Evolutionary conservation across 2,329 filamentous ascomycete species (phyloP).

Genomic region (Cordyceps javanica): DNA sequence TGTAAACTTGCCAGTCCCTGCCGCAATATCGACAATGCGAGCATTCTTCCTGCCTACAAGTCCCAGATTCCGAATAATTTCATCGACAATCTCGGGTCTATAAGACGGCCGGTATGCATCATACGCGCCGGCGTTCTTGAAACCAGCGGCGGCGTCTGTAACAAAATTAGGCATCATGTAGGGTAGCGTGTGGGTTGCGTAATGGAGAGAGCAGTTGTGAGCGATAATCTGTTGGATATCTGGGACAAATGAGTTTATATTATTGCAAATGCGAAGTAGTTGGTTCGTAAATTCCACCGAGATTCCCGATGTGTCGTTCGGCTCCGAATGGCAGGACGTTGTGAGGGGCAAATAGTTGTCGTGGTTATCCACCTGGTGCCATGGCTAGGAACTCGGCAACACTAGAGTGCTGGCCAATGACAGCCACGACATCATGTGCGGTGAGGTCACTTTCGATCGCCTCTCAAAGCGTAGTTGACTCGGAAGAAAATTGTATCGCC

Average conservation of each 20-base stretch:
- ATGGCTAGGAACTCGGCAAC: neutral
- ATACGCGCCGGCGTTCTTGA: slow-evolving; percentile 58
- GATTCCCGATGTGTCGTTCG: neutral
- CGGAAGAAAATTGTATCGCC: neutral
- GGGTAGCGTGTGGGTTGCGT: neutral
- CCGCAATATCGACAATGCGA: slow-evolving; percentile 57
- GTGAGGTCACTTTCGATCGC: neutral
- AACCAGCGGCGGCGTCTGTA: slow-evolving; percentile 57
- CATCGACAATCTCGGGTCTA: slow-evolving; percentile 48
- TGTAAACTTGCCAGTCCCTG: slow-evolving; percentile 67
- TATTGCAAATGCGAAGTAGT: neutral
- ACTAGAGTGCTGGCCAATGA: neutral
- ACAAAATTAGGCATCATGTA: slow-evolving; percentile 23
- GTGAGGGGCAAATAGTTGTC: neutral
- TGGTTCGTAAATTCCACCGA: neutral
- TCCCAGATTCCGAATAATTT: slow-evolving; percentile 50
- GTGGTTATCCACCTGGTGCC: neutral
- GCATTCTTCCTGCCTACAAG: slow-evolving; percentile 41
- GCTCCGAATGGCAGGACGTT: neutral
- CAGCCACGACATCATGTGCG: neutral
- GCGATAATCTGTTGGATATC: neutral
- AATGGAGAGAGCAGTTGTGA: neutral
- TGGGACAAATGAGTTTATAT: neutral
- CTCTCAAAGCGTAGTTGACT: too few relatives aligned
- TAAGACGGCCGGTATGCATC: slow-evolving; percentile 65